Percentiles rank a stretch among this genome's conserved stretches.
phyloP scores from a whole-genome alignment of 1,284 basidiomycete genomes.

The Austroboletus novae-zelandiae region DNA sequence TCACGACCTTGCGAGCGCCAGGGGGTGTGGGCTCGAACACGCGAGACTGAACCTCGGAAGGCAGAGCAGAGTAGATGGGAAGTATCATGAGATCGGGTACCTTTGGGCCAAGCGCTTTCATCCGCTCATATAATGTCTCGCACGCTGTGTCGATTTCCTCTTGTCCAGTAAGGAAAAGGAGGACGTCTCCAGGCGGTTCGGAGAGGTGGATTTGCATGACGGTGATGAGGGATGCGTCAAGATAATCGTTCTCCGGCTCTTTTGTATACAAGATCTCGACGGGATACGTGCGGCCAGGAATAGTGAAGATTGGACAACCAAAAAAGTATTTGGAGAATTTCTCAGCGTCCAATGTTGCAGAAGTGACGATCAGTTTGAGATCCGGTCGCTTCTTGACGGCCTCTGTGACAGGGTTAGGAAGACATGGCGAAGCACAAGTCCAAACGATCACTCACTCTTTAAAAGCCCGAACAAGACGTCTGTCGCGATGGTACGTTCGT shows the following conservation, averaged over 20 bases:
- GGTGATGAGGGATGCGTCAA: slow-evolving; percentile 97
- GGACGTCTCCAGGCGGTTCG: slow-evolving; percentile 93
- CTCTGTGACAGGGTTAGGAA: slow-evolving; percentile 54
- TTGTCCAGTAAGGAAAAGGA: slow-evolving; percentile 97
- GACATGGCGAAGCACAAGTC: not conserved
- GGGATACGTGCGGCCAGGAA: slow-evolving; percentile 97
- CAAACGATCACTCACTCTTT: slow-evolving; percentile 69
- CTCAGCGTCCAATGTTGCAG: slow-evolving; percentile 97
- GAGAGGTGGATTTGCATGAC: slow-evolving; percentile 99
- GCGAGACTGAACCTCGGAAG: slow-evolving; percentile 95
- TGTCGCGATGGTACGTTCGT: slow-evolving; percentile 97
- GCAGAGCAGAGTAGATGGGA: slow-evolving; percentile 96
- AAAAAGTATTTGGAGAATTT: slow-evolving; percentile 99
- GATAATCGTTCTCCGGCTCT: slow-evolving; percentile 97
- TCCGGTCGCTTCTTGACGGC: slow-evolving; percentile 92
- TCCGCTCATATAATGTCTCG: slow-evolving; percentile 96
- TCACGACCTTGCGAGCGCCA: slow-evolving; percentile 94
- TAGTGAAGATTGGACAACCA: slow-evolving; percentile 99
- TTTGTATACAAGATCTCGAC: slow-evolving; percentile 98
- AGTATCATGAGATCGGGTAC: slow-evolving; percentile 96
- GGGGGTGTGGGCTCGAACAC: slow-evolving; percentile 98
- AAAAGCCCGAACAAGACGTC: slow-evolving; percentile 96
- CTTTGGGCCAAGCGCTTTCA: slow-evolving; percentile 96
- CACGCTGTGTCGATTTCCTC: slow-evolving; percentile 98
- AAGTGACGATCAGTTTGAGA: slow-evolving; percentile 97